Conservation (phyloP, 768 basidiomycete genomes). For the Mycena epipterygia region DNA sequence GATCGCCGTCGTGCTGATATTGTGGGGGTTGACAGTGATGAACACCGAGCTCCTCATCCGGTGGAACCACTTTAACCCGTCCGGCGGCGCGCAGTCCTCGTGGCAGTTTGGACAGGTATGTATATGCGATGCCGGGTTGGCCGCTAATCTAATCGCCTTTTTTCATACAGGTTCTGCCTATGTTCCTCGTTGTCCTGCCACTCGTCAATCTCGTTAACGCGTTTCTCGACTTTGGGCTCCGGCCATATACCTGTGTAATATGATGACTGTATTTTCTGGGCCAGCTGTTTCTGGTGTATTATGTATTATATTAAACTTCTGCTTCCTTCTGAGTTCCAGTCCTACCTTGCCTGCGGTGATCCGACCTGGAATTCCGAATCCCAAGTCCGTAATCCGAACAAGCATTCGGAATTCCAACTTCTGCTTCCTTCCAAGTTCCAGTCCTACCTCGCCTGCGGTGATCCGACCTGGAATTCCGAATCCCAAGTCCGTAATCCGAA, state of each 20-base stretch:
- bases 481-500: neutral
- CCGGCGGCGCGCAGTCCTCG: conserved; percentile 1
- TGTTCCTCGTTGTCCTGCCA: conserved; percentile 37
- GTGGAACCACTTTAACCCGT: conserved; percentile 25
- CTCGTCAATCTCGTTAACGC: conserved; percentile 33
- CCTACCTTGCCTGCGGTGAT: neutral
- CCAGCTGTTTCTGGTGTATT: neutral
- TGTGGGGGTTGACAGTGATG: conserved; percentile 37
- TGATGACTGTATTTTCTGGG: too few relatives aligned
- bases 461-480: neutral
- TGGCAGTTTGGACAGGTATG: conserved; percentile 41
- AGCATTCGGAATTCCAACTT: too few relatives aligned
- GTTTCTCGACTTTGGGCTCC: conserved; percentile 20
- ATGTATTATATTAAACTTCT: too few relatives aligned
- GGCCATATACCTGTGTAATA: neutral
- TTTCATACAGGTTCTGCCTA: conserved; percentile 33
- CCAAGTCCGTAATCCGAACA: neutral
- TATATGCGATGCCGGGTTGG: neutral
- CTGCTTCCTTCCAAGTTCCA: too few relatives aligned
- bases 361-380: neutral
- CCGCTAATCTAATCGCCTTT: neutral
- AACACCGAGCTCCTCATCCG: conserved; percentile 39
- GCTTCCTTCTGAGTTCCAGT: too few relatives aligned
- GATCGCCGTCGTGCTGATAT: conserved; percentile 25
- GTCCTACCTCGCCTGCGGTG: neutral